A percentile compares a stretch with the other conserved stretches of the same genome.
Conservation (phyloP, 768 basidiomycete genomes). For the Suillus subaureus region DNA sequence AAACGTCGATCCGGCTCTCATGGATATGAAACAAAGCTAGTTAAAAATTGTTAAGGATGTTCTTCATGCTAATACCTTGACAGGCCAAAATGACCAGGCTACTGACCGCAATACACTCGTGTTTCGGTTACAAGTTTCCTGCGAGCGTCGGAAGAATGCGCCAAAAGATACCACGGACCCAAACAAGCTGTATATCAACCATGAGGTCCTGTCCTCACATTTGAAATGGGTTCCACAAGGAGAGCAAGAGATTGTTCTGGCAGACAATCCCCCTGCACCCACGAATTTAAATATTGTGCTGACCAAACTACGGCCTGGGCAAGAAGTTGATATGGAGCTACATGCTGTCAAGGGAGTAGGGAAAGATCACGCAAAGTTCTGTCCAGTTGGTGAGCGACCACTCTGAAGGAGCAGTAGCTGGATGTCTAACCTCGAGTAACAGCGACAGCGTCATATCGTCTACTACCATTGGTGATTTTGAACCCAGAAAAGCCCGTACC, state of each 20-base stretch:
- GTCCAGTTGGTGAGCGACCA: constrained; percentile 75
- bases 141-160: constrained; percentile 60
- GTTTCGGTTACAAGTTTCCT: constrained; percentile 72
- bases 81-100: constrained; percentile 54
- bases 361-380: constrained; percentile 96
- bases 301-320: constrained; percentile 90
- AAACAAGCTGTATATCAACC: constrained; percentile 67
- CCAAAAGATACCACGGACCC: constrained; percentile 57
- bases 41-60: background rate
- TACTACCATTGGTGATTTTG: constrained; percentile 80
- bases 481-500: constrained; percentile 77
- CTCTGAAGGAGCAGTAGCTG: background rate
- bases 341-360: constrained; percentile 94
- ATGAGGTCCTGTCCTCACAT: constrained; percentile 67
- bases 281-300: constrained; percentile 85
- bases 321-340: constrained; percentile 79
- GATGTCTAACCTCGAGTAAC: background rate
- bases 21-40: constrained; percentile 57
- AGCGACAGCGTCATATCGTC: constrained; percentile 96
- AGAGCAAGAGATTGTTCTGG: constrained; percentile 69
- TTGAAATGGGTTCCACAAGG: constrained; percentile 82
- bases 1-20: constrained; percentile 75
- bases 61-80: background rate
- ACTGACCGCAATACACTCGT: constrained; percentile 93
- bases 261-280: constrained; percentile 54